These are phyloP conservation scores for Mucuna pruriens DNA, from an alignment of 306 rosid genomes.

Conservation along the genomic window DNA sequence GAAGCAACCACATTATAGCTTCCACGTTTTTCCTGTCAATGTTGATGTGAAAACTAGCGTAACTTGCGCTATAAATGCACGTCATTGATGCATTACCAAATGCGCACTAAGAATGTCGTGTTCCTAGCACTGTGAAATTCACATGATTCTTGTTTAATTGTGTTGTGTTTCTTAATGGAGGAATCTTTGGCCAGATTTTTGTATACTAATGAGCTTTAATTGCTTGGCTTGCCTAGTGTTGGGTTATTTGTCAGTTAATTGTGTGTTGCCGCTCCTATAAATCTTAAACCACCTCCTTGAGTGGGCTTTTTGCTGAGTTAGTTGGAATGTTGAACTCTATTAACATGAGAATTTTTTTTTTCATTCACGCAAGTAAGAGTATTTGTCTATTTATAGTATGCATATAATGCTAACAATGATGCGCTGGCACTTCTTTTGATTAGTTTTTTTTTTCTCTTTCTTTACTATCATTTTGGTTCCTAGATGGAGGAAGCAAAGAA, in stretches of 20 bases:
- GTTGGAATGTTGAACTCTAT: constrained; percentile 1
- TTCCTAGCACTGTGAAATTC: neutral
- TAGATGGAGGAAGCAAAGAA: constrained; percentile 96
- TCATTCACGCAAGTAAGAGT: neutral
- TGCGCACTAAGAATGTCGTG: neutral
- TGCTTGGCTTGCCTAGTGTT: constrained; percentile 5
- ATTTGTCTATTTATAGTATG: neutral
- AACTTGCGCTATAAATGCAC: no score
- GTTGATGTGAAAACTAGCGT: neutral
- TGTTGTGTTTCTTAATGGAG: neutral
- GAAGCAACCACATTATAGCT: neutral
- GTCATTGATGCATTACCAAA: neutral
- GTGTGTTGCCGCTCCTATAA: neutral
- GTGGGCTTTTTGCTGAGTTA: neutral
- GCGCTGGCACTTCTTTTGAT: neutral
- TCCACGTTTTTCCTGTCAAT: neutral
- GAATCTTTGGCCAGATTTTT: neutral
- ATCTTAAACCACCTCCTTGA: constrained; percentile 7
- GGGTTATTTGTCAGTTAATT: constrained; percentile 6
- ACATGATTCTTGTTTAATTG: neutral
- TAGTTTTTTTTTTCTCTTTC: constrained; percentile 6
- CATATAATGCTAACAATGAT: neutral
- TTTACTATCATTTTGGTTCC: constrained; percentile 20
- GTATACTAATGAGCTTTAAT: constrained; percentile 5
- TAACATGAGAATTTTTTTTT: neutral